These are phyloP conservation scores for Melianthus villosus DNA, from an alignment of 441 rosid genomes.

Conservation along the genomic window DNA sequence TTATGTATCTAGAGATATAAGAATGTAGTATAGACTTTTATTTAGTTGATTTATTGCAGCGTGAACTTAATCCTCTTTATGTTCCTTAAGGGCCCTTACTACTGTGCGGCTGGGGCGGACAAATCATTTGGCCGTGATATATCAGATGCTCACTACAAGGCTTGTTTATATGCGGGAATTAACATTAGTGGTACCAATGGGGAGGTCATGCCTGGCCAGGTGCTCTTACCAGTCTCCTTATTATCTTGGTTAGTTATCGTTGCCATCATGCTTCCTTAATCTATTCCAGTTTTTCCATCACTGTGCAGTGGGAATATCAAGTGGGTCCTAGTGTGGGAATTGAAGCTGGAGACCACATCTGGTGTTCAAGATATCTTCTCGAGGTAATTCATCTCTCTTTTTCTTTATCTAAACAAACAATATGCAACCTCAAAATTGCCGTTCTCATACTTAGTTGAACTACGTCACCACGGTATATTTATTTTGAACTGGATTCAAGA, in stretches of 20 bases:
- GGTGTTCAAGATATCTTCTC: constrained; percentile 90
- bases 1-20: too few relatives aligned
- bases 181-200: constrained; percentile 92
- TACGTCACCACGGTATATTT: too few relatives aligned
- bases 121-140: constrained; percentile 91
- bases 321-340: constrained; percentile 96
- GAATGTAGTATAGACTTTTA: too few relatives aligned
- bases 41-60: not conserved
- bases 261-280: not conserved
- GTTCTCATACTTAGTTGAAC: too few relatives aligned
- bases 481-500: too few relatives aligned
- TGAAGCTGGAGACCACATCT: constrained; percentile 83
- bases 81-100: constrained; percentile 93
- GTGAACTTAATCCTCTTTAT: not conserved
- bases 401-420: too few relatives aligned
- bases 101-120: constrained; percentile 95
- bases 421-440: too few relatives aligned
- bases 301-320: constrained; percentile 86
- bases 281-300: constrained; percentile 3
- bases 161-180: constrained; percentile 87
- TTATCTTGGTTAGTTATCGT: not conserved
- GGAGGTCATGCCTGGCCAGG: constrained; percentile 99
- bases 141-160: constrained; percentile 94
- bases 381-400: too few relatives aligned
- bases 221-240: constrained; percentile 15